Conservation (phyloP, 164 flowering plant genomes). For the Brasenia schreberi region DNA sequence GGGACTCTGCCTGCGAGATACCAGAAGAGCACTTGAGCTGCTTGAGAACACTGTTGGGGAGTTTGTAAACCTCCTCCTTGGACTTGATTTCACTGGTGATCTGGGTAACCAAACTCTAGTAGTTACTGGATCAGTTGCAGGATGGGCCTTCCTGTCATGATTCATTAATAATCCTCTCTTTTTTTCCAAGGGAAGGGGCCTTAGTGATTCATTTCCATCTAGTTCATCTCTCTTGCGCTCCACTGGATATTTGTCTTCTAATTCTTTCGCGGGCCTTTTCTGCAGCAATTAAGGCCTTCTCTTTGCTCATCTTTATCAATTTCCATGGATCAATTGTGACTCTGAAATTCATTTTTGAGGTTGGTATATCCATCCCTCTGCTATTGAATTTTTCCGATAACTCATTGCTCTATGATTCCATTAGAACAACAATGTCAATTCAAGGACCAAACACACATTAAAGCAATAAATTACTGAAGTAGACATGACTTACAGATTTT, state of each 20-base stretch:
- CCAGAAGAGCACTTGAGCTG: constrained; percentile 3
- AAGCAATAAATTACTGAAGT: neutral
- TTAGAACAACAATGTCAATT: neutral
- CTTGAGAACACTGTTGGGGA: constrained; percentile 32
- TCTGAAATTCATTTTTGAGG: constrained; percentile 38
- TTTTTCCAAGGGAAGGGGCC: constrained; percentile 74
- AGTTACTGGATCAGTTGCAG: constrained; percentile 24
- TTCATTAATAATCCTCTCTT: constrained; percentile 49
- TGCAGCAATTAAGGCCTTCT: constrained; percentile 69
- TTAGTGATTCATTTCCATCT: constrained; percentile 24
- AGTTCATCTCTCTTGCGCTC: neutral
- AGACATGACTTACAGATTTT: neutral
- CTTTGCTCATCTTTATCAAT: constrained; percentile 67
- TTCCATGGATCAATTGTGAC: constrained; percentile 90
- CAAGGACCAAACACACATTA: neutral
- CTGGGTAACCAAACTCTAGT: constrained; percentile 24
- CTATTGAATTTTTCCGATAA: neutral
- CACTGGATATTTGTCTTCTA: constrained; percentile 18
- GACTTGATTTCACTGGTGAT: constrained; percentile 55
- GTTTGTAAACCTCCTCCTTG: constrained; percentile 66
- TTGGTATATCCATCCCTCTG: constrained; percentile 7
- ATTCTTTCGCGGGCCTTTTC: constrained; percentile 72
- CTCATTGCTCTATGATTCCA: neutral
- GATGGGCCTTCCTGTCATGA: constrained; percentile 14
- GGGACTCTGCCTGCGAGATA: constrained; percentile 44